Percentiles rank a stretch among this genome's conserved stretches.
Conservation (phyloP, 2,329 filamentous ascomycete genomes). For the Mycogone perniciosa region DNA sequence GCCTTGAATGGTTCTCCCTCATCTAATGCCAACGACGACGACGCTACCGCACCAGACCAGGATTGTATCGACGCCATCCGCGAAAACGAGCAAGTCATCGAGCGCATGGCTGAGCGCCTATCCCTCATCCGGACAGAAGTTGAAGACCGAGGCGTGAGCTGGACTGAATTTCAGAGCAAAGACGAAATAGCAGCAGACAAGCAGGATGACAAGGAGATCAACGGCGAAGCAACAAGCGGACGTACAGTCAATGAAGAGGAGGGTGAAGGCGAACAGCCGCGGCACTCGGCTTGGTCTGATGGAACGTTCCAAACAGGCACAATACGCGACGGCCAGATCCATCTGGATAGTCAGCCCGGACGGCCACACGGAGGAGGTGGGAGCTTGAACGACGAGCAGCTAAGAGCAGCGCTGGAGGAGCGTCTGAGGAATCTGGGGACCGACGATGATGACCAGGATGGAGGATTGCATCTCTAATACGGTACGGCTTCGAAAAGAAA, state of each 20-base stretch:
- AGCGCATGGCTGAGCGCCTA: slow-evolving; percentile 60
- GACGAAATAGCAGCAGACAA: slow-evolving; percentile 30
- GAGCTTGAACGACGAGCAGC: slow-evolving; percentile 51
- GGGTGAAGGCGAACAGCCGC: slow-evolving; percentile 9
- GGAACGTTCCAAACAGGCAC: slow-evolving; percentile 58
- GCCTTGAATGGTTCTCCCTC: slow-evolving; percentile 18
- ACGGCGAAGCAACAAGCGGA: slow-evolving; percentile 13
- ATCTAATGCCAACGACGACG: slow-evolving; percentile 2
- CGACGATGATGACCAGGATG: slow-evolving; percentile 40
- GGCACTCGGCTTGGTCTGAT: slow-evolving; percentile 50
- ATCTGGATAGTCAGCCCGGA: slow-evolving; percentile 32
- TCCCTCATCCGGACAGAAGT: slow-evolving; percentile 59
- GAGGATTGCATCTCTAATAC: slow-evolving; percentile 54
- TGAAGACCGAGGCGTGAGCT: slow-evolving; percentile 48
- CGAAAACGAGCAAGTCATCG: slow-evolving; percentile 65
- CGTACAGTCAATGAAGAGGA: slow-evolving; percentile 5
- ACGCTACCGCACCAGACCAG: slow-evolving; percentile 43
- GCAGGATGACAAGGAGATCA: slow-evolving; percentile 25
- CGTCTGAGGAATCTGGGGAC: slow-evolving; percentile 41
- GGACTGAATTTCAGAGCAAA: slow-evolving; percentile 49
- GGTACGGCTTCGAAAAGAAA: neutral
- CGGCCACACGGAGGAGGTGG: slow-evolving; percentile 33
- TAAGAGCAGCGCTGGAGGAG: slow-evolving; percentile 49
- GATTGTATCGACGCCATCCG: slow-evolving; percentile 68
- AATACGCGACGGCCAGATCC: slow-evolving; percentile 44